These are phyloP conservation scores for Afroboletus lepidellus DNA, from an alignment of 1,284 basidiomycete species.

Conservation along the genomic window DNA sequence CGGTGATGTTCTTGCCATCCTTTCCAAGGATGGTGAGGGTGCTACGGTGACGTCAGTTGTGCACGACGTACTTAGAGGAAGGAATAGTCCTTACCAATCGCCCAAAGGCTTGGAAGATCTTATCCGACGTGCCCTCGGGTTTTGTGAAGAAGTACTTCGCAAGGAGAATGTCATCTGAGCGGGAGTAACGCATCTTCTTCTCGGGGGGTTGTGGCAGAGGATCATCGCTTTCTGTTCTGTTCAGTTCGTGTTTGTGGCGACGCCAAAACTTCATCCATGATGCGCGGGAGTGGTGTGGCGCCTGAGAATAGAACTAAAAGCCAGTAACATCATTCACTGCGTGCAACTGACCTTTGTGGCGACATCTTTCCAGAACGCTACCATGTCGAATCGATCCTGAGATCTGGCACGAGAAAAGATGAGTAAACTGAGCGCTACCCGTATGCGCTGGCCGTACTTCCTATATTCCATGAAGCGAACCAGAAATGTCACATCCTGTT, in stretches of 20 bases:
- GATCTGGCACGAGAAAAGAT: conserved; percentile 36
- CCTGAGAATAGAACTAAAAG: conserved; percentile 40
- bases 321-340: background rate
- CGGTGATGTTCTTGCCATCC: conserved; percentile 87
- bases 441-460: conserved; percentile 43
- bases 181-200: conserved; percentile 82
- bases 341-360: conserved; percentile 54
- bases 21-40: conserved; percentile 86
- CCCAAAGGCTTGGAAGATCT: conserved; percentile 75
- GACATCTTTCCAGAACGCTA: conserved; percentile 82
- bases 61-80: background rate
- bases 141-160: conserved; percentile 68
- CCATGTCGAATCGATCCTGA: conserved; percentile 73
- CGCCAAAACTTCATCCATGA: conserved; percentile 90
- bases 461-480: conserved; percentile 72
- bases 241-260: conserved; percentile 76
- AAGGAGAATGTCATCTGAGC: conserved; percentile 70
- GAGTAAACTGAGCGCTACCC: conserved; percentile 8
- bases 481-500: conserved; percentile 73
- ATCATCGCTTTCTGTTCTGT: conserved; percentile 58
- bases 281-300: conserved; percentile 81
- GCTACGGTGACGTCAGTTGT: conserved; percentile 39
- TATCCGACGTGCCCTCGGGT: conserved; percentile 75
- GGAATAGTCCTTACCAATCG: conserved; percentile 46
- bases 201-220: conserved; percentile 72